Percentiles rank a stretch among this genome's conserved stretches.
These are phyloP conservation scores for Euphorbia schlechtendalii DNA, from an alignment of 441 rosid species.

Conservation along the genomic window DNA sequence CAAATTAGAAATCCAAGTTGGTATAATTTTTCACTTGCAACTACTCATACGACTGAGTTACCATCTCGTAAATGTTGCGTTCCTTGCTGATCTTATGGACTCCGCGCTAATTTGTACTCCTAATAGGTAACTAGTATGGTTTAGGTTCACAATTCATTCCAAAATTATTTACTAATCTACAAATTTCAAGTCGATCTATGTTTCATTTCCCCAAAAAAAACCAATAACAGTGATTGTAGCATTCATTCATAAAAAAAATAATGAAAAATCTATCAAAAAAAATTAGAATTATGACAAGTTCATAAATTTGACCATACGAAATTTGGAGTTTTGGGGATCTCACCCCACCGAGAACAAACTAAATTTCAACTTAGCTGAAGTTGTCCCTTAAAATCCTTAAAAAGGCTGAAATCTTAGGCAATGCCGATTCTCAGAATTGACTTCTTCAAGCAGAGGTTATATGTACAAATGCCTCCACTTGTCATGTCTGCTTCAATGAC, in stretches of 20 bases:
- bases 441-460: neutral
- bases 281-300: neutral
- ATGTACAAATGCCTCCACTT: neutral
- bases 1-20: too few species aligned
- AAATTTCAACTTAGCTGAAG: neutral
- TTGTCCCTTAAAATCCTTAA: neutral
- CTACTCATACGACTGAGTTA: too few species aligned
- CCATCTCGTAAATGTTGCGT: too few species aligned
- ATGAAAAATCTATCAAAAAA: neutral
- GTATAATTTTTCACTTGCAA: too few species aligned
- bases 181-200: too few species aligned
- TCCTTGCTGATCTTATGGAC: too few species aligned
- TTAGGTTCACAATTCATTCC: too few species aligned
- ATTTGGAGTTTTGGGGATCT: neutral
- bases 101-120: too few species aligned
- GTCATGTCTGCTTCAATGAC: slow-evolving; percentile 33
- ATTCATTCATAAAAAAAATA: neutral
- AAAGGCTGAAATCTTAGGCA: neutral
- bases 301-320: neutral
- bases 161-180: too few species aligned
- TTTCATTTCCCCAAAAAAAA: too few species aligned
- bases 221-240: too few species aligned
- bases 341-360: neutral
- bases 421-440: neutral
- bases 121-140: too few species aligned